Base-by-base conservation (phyloP, 176 grass and related monocot species). In the Aegilops tauschii region DNA sequence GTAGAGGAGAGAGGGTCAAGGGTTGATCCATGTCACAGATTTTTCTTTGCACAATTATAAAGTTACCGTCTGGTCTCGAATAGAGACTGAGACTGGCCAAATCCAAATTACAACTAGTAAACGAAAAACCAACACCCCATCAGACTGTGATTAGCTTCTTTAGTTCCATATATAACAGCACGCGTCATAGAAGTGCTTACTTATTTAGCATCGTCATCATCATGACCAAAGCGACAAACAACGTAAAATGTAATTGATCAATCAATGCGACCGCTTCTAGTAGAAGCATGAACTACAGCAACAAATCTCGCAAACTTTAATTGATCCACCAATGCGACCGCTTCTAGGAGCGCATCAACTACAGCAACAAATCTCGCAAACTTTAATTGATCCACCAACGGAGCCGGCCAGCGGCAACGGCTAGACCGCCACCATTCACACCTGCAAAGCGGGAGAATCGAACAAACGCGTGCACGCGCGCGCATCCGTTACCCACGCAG, bases 21-120 rank as follows among this genome's bases (percentile, higher is more conserved):
- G 73, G 7, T 18, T 47, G 37, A 50, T 30, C 73, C 44, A 70
- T 28, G 25, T 74, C 25, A 16, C 16, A 29, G 52, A 56, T 56
- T 56, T 56, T 56, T 56, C 52, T 56, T 56, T 56, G 14, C 16
- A 3, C 52, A 56, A 56, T 20, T 20, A 84, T 58, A 12, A 75
- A 67, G 4, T 21, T 65, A 35, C 20, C 11, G 65, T 50, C 18
- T 58, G 27, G 56, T 73, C 82, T 71, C 73, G 18, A 17, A 59
- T 31, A 76, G 14, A 76, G 40, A 80, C 35, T 30, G 80, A 25
- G 54, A 80, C 45, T 37, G 75, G 32, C 44, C 28, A 32, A 76
- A 76, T 32, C 58, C 25, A 86, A 79, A 86, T 70, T 76, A 21
- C 44, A 16, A 65, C 69, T 59, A 54, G 73, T 65, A 73, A 66